Evolutionary conservation across 2,329 filamentous ascomycete genomes (phyloP).

Genomic region (Periconia digitata): DNA sequence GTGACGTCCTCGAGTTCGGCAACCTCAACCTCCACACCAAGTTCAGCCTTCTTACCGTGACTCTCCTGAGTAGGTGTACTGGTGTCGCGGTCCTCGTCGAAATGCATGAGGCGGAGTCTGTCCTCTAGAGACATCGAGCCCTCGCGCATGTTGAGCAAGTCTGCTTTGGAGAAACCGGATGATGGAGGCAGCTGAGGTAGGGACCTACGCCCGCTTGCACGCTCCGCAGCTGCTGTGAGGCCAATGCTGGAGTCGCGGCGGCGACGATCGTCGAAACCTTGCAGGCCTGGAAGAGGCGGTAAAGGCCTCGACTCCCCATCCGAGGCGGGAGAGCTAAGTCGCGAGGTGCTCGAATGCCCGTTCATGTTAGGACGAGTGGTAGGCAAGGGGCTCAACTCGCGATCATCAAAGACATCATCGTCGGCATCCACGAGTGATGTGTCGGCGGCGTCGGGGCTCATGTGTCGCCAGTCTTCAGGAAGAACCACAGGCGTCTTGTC

Average conservation of each 20-base stretch:
- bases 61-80: conserved; percentile 41
- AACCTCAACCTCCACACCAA: conserved; percentile 35
- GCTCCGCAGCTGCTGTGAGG: conserved; percentile 72
- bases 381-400: conserved; percentile 67
- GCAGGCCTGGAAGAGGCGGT: conserved; percentile 76
- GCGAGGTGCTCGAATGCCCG: conserved; percentile 48
- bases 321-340: conserved; percentile 73
- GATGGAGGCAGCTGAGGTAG: conserved; percentile 72
- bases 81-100: conserved; percentile 56
- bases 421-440: conserved; percentile 55
- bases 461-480: conserved; percentile 89
- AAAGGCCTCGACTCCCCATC: conserved; percentile 82
- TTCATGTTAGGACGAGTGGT: conserved; percentile 50
- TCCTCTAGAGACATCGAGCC: conserved; percentile 82
- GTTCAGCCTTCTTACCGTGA: conserved; percentile 29
- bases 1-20: conserved; percentile 38
- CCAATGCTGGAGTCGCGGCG: conserved; percentile 62
- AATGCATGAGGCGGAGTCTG: conserved; percentile 83
- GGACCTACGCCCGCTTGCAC: conserved; percentile 67
- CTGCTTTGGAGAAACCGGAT: conserved; percentile 70
- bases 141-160: conserved; percentile 74
- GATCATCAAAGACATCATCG: conserved; percentile 69
- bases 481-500: conserved; percentile 98
- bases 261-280: conserved; percentile 56
- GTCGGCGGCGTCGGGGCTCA: conserved; percentile 66